Percentiles rank a stretch among this genome's conserved stretches.
These are phyloP conservation scores for Caloboletus firmus DNA, from an alignment of 1,284 basidiomycete species.

Conservation along the genomic window DNA sequence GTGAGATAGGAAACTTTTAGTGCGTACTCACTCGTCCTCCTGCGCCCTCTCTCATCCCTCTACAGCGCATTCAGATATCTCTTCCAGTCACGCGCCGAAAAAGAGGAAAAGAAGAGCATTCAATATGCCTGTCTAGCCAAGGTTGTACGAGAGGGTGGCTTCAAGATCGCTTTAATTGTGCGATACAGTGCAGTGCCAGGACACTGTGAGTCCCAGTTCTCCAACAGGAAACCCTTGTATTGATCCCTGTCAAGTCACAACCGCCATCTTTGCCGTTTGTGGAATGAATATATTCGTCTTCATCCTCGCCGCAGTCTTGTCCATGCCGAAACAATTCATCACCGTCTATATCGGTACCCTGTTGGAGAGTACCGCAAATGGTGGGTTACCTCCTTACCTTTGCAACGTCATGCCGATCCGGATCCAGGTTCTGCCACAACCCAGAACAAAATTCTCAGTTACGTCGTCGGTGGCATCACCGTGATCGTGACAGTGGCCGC, in stretches of 20 bases:
- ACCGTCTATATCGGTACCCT: constrained; percentile 57
- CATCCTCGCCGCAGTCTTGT: constrained; percentile 55
- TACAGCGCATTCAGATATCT: constrained; percentile 48
- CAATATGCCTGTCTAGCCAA: constrained; percentile 63
- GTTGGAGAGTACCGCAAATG: constrained; percentile 30
- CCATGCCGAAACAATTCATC: constrained; percentile 62
- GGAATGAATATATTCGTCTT: constrained; percentile 64
- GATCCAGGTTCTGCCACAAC: constrained; percentile 42
- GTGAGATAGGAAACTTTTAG: constrained; percentile 55
- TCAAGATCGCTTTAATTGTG: constrained; percentile 58
- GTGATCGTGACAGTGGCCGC: constrained; percentile 72
- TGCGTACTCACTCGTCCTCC: constrained; percentile 25
- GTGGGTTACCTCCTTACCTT: constrained; percentile 17
- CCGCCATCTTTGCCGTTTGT: constrained; percentile 66
- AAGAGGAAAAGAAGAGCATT: constrained; percentile 56
- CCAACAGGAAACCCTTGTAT: neutral
- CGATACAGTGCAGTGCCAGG: constrained; percentile 64
- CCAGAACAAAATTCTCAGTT: constrained; percentile 60
- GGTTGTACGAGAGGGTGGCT: constrained; percentile 67
- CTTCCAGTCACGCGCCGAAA: constrained; percentile 49
- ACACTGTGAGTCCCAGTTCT: constrained; percentile 43
- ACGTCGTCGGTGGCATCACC: constrained; percentile 62
- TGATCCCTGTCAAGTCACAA: constrained; percentile 41
- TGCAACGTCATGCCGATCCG: constrained; percentile 8
- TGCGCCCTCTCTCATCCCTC: neutral